Evolutionary conservation across 2,329 filamentous ascomycete species (phyloP).

Genomic region (Onygenales sp.): DNA sequence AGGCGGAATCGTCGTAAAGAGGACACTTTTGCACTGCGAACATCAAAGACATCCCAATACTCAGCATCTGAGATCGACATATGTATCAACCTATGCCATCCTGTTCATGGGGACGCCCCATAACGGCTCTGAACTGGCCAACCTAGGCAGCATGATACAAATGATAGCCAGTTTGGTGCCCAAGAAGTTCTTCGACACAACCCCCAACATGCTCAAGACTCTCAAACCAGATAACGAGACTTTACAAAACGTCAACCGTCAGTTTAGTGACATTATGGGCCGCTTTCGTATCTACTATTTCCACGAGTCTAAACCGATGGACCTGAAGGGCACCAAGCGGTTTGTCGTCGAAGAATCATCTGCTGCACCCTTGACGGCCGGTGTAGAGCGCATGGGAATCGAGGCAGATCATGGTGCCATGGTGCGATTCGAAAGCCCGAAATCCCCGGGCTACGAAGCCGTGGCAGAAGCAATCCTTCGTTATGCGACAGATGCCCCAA

Average conservation of each 20-base stretch:
- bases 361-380: conserved; percentile 58
- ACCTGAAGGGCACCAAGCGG: conserved; percentile 53
- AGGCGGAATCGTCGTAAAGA: conserved; percentile 63
- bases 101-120: conserved; percentile 72
- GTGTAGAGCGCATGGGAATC: conserved; percentile 64
- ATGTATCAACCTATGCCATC: conserved; percentile 64
- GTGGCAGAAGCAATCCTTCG: conserved; percentile 39
- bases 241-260: conserved; percentile 61
- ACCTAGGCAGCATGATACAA: conserved; percentile 59
- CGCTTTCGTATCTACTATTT: conserved; percentile 67
- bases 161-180: conserved; percentile 58
- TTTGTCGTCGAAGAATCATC: conserved; percentile 62
- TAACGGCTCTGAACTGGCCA: conserved; percentile 57
- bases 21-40: conserved; percentile 57
- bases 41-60: conserved; percentile 47
- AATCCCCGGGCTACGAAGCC: conserved; percentile 55
- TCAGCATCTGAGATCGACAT: conserved; percentile 59
- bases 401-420: conserved; percentile 62
- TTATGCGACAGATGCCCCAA: conserved; percentile 43
- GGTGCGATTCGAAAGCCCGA: conserved; percentile 60
- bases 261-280: conserved; percentile 62
- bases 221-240: conserved; percentile 67
- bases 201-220: conserved; percentile 58
- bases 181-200: conserved; percentile 56
- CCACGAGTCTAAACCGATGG: conserved; percentile 63